Conservation (phyloP, 176 grass and related monocot genomes). For the Eleusine coracana region DNA sequence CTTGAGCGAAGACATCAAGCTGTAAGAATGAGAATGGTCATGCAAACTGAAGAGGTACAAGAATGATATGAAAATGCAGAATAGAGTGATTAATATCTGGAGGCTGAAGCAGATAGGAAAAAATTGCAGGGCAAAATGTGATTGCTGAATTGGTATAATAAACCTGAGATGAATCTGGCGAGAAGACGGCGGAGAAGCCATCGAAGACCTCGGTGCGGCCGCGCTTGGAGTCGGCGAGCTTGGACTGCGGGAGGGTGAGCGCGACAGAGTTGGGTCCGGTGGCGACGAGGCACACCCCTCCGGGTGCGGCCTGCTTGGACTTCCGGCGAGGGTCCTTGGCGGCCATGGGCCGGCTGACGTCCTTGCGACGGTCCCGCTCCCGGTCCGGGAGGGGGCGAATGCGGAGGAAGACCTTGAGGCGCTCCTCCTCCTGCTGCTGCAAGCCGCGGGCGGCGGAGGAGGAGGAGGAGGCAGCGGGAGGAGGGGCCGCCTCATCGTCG, state of each 20-base stretch:
- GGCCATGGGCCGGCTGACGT: slow-evolving; percentile 20
- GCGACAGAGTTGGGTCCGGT: slow-evolving; percentile 63
- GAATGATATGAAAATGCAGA: background rate
- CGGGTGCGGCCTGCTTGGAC: background rate
- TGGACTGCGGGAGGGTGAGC: slow-evolving; percentile 63
- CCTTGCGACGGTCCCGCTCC: slow-evolving; percentile 35
- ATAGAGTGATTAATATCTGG: background rate
- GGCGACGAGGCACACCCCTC: slow-evolving; percentile 55
- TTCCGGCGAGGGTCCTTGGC: slow-evolving; percentile 40
- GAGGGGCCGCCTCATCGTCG: background rate
- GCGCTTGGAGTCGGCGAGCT: slow-evolving; percentile 59
- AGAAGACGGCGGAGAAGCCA: slow-evolving; percentile 77
- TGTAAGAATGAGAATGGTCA: slow-evolving; percentile 36
- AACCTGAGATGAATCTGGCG: slow-evolving; percentile 74
- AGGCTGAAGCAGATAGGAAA: background rate
- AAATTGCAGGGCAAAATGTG: background rate
- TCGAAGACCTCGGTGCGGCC: slow-evolving; percentile 71
- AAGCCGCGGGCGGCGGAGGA: slow-evolving; percentile 8
- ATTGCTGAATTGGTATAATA: background rate
- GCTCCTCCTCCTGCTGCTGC: background rate
- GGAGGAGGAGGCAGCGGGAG: background rate
- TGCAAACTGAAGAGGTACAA: background rate
- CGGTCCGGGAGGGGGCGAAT: slow-evolving; percentile 57
- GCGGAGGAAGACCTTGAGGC: slow-evolving; percentile 78
- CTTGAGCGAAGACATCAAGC: slow-evolving; percentile 68